Evolutionary conservation across 192 early-diverging fungal species (phyloP), one percentile per base, ranked within the genome.

Genomic region (Gonapodya prolifera): DNA sequence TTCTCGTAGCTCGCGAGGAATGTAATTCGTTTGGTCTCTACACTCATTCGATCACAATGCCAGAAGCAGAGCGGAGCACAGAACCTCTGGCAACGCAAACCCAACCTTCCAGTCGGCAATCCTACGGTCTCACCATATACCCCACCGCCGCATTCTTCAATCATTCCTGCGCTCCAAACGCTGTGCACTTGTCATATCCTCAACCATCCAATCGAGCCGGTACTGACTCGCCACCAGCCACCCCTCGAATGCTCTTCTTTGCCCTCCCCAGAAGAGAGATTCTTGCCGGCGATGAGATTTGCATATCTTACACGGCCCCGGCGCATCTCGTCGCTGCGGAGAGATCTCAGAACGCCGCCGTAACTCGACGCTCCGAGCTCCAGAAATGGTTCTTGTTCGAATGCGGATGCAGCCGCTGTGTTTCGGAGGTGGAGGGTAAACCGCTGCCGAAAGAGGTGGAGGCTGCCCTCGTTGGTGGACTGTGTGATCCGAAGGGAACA

Each of bases 131-230:
- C 45, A 85, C 86, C 13, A 85, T 91, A 0, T 90, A 90, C 70
- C 88, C 91, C 2, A 83, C 84, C 0, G 91, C 91, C 0, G 87
- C 88, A 1, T 91, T 86, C 69, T 91, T 91, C 76, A 91, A 91
- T 77, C 91, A 91, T 73, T 90, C 91, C 0, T 91, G 91, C 69
- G 80, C 79, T 1, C 88, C 91, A 8, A 61, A 61, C 45, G 45
- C 45, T 61, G 45, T 61, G 8, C 45, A 61, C 45, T 61, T 61
- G 23, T 61, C 45, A 8, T 61, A 8, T 23, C 45, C 45, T 23
- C 23, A 8, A 23, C 45, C 45, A 23, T 61, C 8, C 8, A 23
- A 8, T 16, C 23, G 8, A 23, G 8, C 45, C 8, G 8, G 8
- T 16, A 61, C 8, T 23, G 8, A 8, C 8, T 16, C 45, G 8